A percentile compares a stretch with the other conserved stretches of the same genome.
phyloP scores from a whole-genome alignment of 2,329 filamentous ascomycete genomes.

The Westerdykella sp. region DNA sequence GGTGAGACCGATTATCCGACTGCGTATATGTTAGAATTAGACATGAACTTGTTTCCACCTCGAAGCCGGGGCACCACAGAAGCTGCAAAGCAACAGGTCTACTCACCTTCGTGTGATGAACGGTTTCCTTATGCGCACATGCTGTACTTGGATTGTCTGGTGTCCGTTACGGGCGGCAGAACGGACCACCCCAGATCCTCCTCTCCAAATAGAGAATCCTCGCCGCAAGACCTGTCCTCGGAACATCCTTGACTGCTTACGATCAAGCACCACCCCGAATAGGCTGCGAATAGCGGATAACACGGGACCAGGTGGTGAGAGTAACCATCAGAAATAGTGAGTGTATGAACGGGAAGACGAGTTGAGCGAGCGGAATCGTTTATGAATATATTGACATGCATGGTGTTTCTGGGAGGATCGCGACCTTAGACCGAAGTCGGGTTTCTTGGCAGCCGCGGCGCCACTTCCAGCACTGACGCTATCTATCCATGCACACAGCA shows the following conservation, averaged over 20 bases:
- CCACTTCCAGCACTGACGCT: conserved; percentile 12
- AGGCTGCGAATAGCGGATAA: too few relatives aligned
- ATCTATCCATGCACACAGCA: conserved; percentile 9
- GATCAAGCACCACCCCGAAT: too few relatives aligned
- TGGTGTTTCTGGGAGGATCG: background rate
- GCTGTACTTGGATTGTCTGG: conserved; percentile 28
- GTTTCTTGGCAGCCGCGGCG: background rate
- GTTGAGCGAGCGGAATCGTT: too few relatives aligned
- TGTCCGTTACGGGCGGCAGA: conserved; percentile 28
- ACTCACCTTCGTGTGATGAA: conserved; percentile 33
- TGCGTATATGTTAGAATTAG: conserved; percentile 9
- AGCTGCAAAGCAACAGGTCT: background rate
- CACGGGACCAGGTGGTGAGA: too few relatives aligned
- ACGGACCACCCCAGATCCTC: conserved; percentile 18
- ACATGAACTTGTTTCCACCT: background rate
- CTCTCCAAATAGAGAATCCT: conserved; percentile 32
- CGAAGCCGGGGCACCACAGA: too few relatives aligned
- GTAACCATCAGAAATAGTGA: too few relatives aligned
- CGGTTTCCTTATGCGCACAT: conserved; percentile 38
- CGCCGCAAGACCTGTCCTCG: conserved; percentile 33
- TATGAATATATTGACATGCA: too few relatives aligned
- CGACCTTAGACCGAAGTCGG: background rate
- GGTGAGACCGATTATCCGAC: conserved; percentile 21
- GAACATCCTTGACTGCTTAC: conserved; percentile 24
- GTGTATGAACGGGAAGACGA: too few relatives aligned